Percentiles rank a stretch among this genome's conserved stretches.
phyloP scores from a whole-genome alignment of 2,329 filamentous ascomycete species.

The Sclerotinia subarctica region DNA sequence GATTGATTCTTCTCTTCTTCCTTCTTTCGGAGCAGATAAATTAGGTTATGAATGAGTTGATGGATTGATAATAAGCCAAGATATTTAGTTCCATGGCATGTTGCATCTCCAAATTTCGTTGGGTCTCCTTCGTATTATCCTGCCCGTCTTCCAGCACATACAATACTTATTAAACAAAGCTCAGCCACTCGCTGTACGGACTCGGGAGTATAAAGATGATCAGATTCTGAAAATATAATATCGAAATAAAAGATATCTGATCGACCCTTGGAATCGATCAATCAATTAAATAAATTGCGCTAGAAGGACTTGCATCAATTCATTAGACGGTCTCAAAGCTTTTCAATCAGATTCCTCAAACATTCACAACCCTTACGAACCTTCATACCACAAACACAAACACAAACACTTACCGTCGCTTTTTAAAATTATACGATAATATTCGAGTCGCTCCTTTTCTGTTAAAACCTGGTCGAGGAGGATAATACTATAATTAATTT shows the following conservation, averaged over 20 bases:
- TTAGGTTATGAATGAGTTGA: background rate
- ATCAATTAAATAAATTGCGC: background rate
- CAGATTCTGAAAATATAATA: background rate
- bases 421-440: background rate
- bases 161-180: background rate
- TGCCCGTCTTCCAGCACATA: conserved; percentile 2
- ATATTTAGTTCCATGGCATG: background rate
- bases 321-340: background rate
- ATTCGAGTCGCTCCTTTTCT: background rate
- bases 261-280: too few species aligned
- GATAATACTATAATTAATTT: background rate
- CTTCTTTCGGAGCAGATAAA: background rate
- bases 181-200: conserved; percentile 7
- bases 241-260: too few species aligned
- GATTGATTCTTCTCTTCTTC: too few species aligned
- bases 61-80: conserved; percentile 11
- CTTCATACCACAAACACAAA: background rate
- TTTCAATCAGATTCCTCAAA: background rate
- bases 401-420: background rate
- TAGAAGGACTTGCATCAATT: background rate
- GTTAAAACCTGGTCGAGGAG: background rate
- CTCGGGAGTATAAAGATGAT: background rate
- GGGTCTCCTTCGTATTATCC: conserved; percentile 1
- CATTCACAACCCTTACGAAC: background rate
- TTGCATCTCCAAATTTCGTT: background rate